Conservation (phyloP, 164 flowering plant species). For the Saururus chinensis region DNA sequence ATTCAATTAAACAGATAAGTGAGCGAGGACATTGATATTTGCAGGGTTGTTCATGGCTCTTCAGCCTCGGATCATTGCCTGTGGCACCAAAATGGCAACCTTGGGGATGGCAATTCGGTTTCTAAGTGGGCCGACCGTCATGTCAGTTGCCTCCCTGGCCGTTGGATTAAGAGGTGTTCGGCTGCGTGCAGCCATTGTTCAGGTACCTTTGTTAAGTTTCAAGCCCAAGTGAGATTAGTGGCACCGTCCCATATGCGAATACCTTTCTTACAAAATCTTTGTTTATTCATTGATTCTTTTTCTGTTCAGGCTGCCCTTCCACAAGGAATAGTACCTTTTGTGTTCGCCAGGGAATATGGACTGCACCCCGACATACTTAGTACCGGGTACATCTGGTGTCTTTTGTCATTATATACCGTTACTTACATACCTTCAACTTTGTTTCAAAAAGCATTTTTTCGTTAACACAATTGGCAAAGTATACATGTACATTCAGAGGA, state of each 20-base stretch:
- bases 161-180: conserved; percentile 37
- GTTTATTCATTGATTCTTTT: background rate
- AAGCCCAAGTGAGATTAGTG: too few relatives aligned
- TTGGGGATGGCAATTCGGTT: conserved; percentile 47
- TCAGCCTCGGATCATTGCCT: conserved; percentile 51
- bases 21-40: background rate
- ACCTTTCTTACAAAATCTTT: too few relatives aligned
- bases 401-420: background rate
- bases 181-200: conserved; percentile 52
- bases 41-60: conserved; percentile 74
- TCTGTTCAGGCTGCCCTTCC: conserved; percentile 51
- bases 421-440: background rate
- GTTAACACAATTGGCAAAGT: too few relatives aligned
- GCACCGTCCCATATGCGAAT: too few relatives aligned
- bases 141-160: conserved; percentile 49
- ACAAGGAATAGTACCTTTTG: conserved; percentile 67
- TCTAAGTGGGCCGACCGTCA: conserved; percentile 39
- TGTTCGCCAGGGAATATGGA: conserved; percentile 57
- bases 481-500: too few relatives aligned
- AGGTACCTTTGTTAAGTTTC: conserved; percentile 14
- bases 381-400: conserved; percentile 31
- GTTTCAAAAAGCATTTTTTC: background rate
- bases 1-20: background rate
- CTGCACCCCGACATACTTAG: conserved; percentile 64
- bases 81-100: conserved; percentile 44